A percentile compares a stretch with the other conserved stretches of the same genome.
Conservation (phyloP, 2,329 filamentous ascomycete species). For the Colletotrichum aenigma region DNA sequence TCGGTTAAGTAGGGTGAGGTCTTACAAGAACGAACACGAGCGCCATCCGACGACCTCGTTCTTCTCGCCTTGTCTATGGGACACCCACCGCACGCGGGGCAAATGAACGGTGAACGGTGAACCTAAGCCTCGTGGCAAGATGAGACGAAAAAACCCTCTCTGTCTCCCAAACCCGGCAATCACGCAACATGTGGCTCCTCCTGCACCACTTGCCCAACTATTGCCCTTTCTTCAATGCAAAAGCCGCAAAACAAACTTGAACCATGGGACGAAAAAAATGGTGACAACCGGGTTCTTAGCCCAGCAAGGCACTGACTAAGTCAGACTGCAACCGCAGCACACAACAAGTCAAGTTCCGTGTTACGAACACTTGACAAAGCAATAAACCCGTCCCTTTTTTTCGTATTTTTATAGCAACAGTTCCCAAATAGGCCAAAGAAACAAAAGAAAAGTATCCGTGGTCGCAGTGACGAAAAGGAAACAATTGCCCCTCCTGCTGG, state of each 20-base stretch:
- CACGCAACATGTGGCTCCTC: neutral
- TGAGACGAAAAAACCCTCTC: neutral
- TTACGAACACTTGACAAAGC: neutral
- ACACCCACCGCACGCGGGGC: neutral
- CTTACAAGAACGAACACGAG: neutral
- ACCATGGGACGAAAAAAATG: neutral
- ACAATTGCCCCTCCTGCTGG: neutral
- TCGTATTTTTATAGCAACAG: neutral
- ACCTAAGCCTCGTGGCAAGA: constrained; percentile 4
- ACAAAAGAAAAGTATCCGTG: neutral
- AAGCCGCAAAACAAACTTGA: neutral
- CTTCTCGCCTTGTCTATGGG: neutral
- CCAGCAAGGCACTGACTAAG: neutral
- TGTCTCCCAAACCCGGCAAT: neutral
- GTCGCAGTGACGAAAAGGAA: neutral
- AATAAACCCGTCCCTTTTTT: neutral
- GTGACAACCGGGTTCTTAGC: neutral
- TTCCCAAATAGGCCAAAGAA: neutral
- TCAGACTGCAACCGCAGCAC: neutral
- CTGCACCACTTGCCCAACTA: neutral
- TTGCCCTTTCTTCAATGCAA: neutral
- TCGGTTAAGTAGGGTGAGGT: too few relatives aligned
- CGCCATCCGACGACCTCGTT: neutral
- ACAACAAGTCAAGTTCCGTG: neutral
- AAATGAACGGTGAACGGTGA: neutral